phyloP scores from a whole-genome alignment of 805 yeast species.

The Blastobotrys mokoenaii region DNA sequence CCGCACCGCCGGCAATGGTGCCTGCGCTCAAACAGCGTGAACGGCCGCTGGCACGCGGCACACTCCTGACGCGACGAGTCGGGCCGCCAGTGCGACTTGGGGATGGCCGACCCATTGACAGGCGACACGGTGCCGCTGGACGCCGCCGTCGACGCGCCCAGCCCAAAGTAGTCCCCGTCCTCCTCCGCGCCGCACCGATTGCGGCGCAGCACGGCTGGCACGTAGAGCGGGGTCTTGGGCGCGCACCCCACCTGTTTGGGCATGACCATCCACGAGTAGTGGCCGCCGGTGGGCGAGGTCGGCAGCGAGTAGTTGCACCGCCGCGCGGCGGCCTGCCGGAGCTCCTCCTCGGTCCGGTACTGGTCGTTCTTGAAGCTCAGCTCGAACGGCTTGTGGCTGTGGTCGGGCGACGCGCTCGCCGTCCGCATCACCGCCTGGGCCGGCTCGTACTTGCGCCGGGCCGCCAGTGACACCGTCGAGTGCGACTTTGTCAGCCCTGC shows the following conservation, averaged over 20 bases:
- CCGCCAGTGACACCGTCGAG: slow-evolving; percentile 2
- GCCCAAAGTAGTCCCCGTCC: not conserved
- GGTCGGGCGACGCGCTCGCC: not conserved
- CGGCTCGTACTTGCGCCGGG: slow-evolving; percentile 2
- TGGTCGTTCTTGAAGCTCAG: not conserved
- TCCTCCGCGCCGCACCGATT: not conserved
- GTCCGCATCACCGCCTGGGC: not conserved
- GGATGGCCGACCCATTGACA: slow-evolving; percentile 2
- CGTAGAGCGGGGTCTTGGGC: slow-evolving; percentile 78
- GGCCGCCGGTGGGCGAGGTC: not conserved
- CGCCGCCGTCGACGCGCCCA: not conserved
- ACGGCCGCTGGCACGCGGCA: slow-evolving; percentile 54
- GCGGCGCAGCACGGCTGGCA: slow-evolving; percentile 68
- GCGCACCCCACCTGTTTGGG: slow-evolving; percentile 61
- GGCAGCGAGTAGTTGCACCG: slow-evolving; percentile 1
- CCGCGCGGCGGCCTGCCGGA: not conserved
- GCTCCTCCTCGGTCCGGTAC: not conserved
- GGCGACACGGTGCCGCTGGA: not conserved
- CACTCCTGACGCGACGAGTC: slow-evolving; percentile 62
- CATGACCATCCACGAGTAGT: not conserved
- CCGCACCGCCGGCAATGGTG: slow-evolving; percentile 87
- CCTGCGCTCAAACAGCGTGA: slow-evolving; percentile 69
- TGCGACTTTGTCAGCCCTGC: slow-evolving; percentile 4
- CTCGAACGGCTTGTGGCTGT: not conserved
- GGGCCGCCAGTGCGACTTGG: slow-evolving; percentile 40